Base-by-base conservation (phyloP, 2,329 filamentous ascomycete genomes). In the Claviceps digitariae region DNA sequence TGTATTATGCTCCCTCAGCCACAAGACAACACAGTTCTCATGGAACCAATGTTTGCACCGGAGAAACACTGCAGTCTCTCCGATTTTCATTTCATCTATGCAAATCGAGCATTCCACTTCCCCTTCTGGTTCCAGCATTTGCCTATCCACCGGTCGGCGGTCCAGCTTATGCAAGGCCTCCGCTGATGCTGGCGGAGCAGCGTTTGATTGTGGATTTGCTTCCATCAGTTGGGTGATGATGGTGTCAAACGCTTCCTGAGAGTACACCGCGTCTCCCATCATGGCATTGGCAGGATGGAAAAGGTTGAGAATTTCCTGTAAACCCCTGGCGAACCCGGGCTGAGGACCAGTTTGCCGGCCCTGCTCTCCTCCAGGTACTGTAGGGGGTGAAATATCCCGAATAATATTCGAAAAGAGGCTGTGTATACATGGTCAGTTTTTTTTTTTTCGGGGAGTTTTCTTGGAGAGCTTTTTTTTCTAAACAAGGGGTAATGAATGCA, bases 21-120 rank as follows among this genome's bases (percentile, higher is more conserved):
- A 97, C 50, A 86, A 75, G 25, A 82, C 77, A 36, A 93, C 86
- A 62, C 91, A 97, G 27, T 79, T 74, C 54, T 84, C 83, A 63
- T 96, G 91, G 66, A 95, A 97, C 88, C 89, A 95, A 64, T 98
- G 93, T 55, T 82, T 85, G 69, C 93, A 98, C 0, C 90, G 90
- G 50, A 98, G 69, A 47, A 84, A 77, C 0, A 86, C 79, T 5
- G 91, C 87, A 64, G 87, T 82, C 31, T 87, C 82, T 12, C 82
- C 86, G 38, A 86, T 64, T 27, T 80, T 76, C 57, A 94, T 84
- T 29, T 87, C 80, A 53, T 96, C 90, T 73, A 97, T 95, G 69
- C 93, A 98, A 55, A 98, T 95, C 38, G 87, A 90, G 67, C 93
- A 98, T 63, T 96, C 90, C 44, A 82, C 84, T 54, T 85, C 87